phyloP scores from a whole-genome alignment of 768 basidiomycete species.

The Tulasnella calospora region DNA sequence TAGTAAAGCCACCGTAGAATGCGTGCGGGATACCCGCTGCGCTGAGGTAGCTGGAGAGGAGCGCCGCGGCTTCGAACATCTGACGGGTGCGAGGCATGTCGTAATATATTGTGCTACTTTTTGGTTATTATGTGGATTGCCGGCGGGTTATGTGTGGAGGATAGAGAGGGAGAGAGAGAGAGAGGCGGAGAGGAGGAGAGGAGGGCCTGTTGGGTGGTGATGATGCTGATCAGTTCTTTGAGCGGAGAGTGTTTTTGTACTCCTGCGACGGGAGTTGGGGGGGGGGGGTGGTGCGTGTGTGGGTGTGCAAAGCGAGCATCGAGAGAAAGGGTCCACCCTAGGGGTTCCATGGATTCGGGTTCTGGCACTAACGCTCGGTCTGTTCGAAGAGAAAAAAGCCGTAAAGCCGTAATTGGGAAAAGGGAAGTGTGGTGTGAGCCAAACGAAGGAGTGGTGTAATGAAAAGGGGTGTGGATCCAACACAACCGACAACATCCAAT shows the following conservation, averaged over 20 bases:
- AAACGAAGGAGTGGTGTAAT: not conserved
- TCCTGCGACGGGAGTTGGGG: not conserved
- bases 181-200: constrained; percentile 34
- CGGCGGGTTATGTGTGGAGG: constrained; percentile 39
- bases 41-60: constrained; percentile 62
- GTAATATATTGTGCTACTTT: constrained; percentile 11
- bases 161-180: constrained; percentile 33
- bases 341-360: not conserved
- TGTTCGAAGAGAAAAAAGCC: too few relatives aligned
- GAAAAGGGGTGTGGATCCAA: not conserved
- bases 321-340: not conserved
- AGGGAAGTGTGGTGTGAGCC: not conserved
- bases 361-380: too few relatives aligned
- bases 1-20: constrained; percentile 71
- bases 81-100: constrained; percentile 67
- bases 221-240: not conserved
- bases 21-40: constrained; percentile 64
- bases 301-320: not conserved
- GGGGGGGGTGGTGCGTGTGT: not conserved
- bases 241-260: not conserved
- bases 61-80: constrained; percentile 69
- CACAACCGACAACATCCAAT: not conserved
- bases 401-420: constrained; percentile 4
- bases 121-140: constrained; percentile 22
- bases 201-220: constrained; percentile 5